Base-by-base conservation (phyloP, 352 stramenopile genomes). In the Phytophthora cryptogea region DNA sequence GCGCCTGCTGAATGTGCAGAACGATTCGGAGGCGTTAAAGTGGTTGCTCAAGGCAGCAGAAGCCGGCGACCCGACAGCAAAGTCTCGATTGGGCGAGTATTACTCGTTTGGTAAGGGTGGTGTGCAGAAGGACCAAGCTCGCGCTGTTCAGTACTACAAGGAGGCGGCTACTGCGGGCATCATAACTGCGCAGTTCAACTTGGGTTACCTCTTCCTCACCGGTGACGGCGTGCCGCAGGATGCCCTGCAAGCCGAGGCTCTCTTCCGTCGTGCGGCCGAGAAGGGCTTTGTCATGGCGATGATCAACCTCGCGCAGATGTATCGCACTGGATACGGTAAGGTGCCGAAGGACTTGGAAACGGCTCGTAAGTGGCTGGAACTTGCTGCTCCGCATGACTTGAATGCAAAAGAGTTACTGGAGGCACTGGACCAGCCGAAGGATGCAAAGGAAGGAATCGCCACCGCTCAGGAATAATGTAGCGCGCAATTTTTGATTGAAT, bases 231-330 rank as follows among this genome's bases (percentile, higher is more conserved):
- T 94, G 7, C 60, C 64, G 0, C 54, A 80, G 45, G 67, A 92
- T 62, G 56, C 77, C 7, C 64, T 88, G 4, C 68, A 89, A 52
- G 86, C 86, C 5, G 86, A 92, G 43, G 66, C 79, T 30, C 69
- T 92, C 3, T 95, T 95, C 54, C 79, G 83, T 11, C 72, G 74
- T 31, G 82, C 86, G 4, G 84, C 86, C 0, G 83, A 90, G 9
- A 81, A 92, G 49, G 84, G 84, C 5, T 92, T 93, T 50, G 80
- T 91, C 56, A 91, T 94, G 80, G 86, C 86, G 9, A 95, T 95
- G 80, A 79, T 95, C 10, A 95, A 95, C 28, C 70, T 95, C 28
- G 86, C 86, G 28, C 80, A 94, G 31, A 92, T 95, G 84, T 92
- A 94, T 50, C 74, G 80, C 11, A 77, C 66, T 8, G 86, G 86